Evolutionary conservation across 2,329 filamentous ascomycete genomes (phyloP), one percentile per base, ranked within the genome.

Genomic region (Aspergillus viridinutans): DNA sequence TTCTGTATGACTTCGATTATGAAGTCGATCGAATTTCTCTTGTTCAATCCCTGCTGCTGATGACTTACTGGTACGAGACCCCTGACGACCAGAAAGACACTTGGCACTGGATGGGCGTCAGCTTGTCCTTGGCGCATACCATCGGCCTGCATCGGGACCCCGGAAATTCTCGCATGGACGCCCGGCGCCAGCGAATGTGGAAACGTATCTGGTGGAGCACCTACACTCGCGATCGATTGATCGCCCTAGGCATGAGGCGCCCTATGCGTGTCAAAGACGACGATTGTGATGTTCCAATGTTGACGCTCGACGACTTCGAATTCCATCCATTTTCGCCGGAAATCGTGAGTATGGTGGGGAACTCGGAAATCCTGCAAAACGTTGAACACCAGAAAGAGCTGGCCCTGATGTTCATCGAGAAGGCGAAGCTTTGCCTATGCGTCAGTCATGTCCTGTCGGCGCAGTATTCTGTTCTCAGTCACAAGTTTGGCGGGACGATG

Each of bases 31-130:
- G 92, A 52, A 87, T 97, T 57, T 85, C 91, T 21, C 83, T 97
- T 25, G 91, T 97, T 17, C 93, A 97, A 74, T 88, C 90, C 4
- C 81, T 97, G 23, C 81, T 97, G 25, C 82, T 97, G 58, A 92
- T 97, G 89, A 96, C 92, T 3, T 96, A 96, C 73, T 97, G 93
- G 89, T 97, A 97, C 72, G 92, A 97, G 75, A 96, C 91, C 12
- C 92, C 92, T 0, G 92, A 97, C 74, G 93, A 97, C 72, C 91
- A 96, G 71, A 97, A 97, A 74, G 93, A 97, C 72, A 97, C 92
- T 49, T 97, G 93, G 90, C 92, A 97, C 71, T 97, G 92, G 93
- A 96, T 97, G 90, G 93, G 93, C 20, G 90, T 97, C 40, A 93
- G 92, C 45, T 90, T 96, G 58, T 96, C 92, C 12, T 80, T 97